Evolutionary conservation across 164 flowering plant species (phyloP), one percentile per base, ranked within the genome.

Genomic region (Magnolia changhungtana): DNA sequence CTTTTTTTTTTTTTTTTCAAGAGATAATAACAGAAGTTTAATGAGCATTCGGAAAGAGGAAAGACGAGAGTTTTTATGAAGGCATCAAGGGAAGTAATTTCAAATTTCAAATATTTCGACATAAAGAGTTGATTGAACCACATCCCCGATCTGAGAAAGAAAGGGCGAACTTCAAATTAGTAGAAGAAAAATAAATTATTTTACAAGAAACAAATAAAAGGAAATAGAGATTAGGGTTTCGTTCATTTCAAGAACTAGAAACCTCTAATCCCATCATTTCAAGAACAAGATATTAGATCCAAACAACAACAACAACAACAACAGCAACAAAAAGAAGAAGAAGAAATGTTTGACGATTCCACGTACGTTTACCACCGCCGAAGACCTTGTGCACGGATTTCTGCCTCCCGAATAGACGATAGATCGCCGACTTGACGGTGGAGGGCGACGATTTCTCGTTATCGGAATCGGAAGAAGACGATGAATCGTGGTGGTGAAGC

Each of bases 311-410:
- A 23, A 23, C 24, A 23, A 23, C 24, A 23, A 23, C 24, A 23
- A 23, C 24, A 8, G 37, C 9, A 21, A 21, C 13, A 19, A 29
- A 5, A 27, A n/a, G 64, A 7, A 51, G n/a, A 45, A 13, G 14
- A 52, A 74, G 58, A 23, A 7, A 31, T 9, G 3, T 18, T 20
- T 16, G 45, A 3, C 45, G 45, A 37, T 18, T 10, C 45, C 45
- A 55, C 90, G 19, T 88, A 92, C 95, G 89, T 79, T 91, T 92
- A 63, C 97, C 97, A 16, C 93, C 93, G 50, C 97, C 97, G 21
- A 92, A 81, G 71, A 89, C 89, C 78, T 88, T 74, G 83, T 92
- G 97, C 50, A 92, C 88, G 20, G 97, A 93, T 79, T 84, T 87
- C 82, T 91, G 86, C 78, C 97, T 83, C 1, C 97, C 97, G 50